Percentiles rank a stretch among this genome's conserved stretches.
These are phyloP conservation scores for Cutaneotrichosporon daszewskae DNA, from an alignment of 1,284 basidiomycete genomes.

Conservation along the genomic window DNA sequence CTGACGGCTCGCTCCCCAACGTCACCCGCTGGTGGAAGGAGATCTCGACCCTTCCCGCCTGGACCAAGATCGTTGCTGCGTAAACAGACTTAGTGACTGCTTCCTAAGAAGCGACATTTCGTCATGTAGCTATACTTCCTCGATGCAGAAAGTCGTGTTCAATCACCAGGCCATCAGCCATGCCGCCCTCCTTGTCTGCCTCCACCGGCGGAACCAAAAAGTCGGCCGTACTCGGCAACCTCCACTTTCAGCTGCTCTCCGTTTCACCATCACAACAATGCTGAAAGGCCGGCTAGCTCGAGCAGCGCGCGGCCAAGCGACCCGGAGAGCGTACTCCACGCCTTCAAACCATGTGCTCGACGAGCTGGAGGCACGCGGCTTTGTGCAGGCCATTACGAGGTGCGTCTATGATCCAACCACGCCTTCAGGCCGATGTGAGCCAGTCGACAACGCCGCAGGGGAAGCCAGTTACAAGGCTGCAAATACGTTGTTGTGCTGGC, in stretches of 20 bases:
- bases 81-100: no score
- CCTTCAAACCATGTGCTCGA: slow-evolving; percentile 32
- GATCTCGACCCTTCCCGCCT: slow-evolving; percentile 17
- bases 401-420: no score
- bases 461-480: no score
- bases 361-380: slow-evolving; percentile 48
- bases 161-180: no score
- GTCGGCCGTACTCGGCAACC: no score
- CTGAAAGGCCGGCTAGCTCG: neutral
- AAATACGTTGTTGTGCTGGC: neutral
- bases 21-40: slow-evolving; percentile 31
- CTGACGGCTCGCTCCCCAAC: slow-evolving; percentile 27
- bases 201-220: slow-evolving; percentile 5
- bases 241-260: neutral
- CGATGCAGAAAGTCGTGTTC: no score
- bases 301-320: neutral
- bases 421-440: no score
- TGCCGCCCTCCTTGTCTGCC: no score
- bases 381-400: slow-evolving; percentile 49
- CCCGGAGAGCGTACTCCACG: neutral
- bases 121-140: no score
- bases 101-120: no score
- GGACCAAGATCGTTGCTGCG: slow-evolving; percentile 19
- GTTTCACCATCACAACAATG: neutral
- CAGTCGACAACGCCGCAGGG: neutral